Percentiles rank a stretch among this genome's conserved stretches.
Conservation (phyloP, 192 early-diverging fungal species). For the Spinellus fusiger region DNA sequence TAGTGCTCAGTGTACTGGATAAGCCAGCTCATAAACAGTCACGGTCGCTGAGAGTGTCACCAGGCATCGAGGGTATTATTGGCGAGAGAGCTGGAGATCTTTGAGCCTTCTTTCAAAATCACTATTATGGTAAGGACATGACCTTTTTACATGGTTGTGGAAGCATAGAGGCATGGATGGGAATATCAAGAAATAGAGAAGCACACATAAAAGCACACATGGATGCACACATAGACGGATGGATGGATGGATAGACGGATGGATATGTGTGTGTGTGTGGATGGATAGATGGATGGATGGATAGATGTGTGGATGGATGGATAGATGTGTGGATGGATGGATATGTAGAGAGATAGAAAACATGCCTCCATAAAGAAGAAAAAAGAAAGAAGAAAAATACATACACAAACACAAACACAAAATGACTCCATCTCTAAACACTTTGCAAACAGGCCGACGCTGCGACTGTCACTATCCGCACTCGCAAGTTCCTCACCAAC, state of each 20-base stretch:
- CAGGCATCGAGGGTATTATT: neutral
- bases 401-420: neutral
- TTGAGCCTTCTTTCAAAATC: conserved; percentile 6
- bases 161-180: neutral
- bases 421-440: neutral
- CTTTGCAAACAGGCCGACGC: conserved; percentile 23
- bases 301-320: neutral
- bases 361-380: neutral
- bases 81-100: neutral
- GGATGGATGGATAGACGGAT: neutral
- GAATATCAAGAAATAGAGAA: neutral
- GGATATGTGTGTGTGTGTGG: neutral
- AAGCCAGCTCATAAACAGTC: neutral
- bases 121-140: conserved; percentile 1
- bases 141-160: neutral
- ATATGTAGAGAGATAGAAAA: neutral
- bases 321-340: conserved; percentile 10
- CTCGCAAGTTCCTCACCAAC: conserved; percentile 99
- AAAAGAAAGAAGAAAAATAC: conserved; percentile 6
- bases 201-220: neutral
- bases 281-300: neutral
- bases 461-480: conserved; percentile 88
- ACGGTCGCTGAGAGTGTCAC: neutral
- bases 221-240: neutral
- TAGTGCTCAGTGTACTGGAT: neutral